A percentile compares a stretch with the other conserved stretches of the same genome.
Evolutionary conservation across 306 rosid genomes (phyloP).

Genomic region (Vigna hirtella): DNA sequence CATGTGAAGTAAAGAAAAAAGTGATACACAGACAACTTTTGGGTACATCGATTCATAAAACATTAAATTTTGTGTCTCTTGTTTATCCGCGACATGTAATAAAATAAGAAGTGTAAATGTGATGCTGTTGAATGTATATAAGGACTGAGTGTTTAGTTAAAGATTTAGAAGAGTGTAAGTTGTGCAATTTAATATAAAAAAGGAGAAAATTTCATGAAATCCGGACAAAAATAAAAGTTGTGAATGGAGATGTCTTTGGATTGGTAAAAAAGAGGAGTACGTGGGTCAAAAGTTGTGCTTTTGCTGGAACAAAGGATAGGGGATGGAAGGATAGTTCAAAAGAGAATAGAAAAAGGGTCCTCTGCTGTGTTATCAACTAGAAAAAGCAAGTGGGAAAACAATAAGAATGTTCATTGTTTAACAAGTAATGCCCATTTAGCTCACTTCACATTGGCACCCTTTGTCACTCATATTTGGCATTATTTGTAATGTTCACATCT

Average conservation of each 20-base stretch:
- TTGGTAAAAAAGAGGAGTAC: slow-evolving; percentile 28
- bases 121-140: background rate
- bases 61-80: no score
- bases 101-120: background rate
- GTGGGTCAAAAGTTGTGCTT: slow-evolving; percentile 56
- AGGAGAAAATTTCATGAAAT: slow-evolving; percentile 16
- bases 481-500: slow-evolving; percentile 31
- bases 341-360: slow-evolving; percentile 40
- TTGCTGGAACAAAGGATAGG: slow-evolving; percentile 48
- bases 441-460: slow-evolving; percentile 27
- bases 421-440: slow-evolving; percentile 4
- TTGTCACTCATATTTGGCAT: slow-evolving; percentile 36
- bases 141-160: background rate
- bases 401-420: slow-evolving; percentile 48
- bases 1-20: background rate
- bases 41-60: no score
- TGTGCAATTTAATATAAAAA: background rate
- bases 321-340: slow-evolving; percentile 45
- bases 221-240: background rate
- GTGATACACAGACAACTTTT: no score
- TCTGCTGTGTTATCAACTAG: slow-evolving; percentile 32
- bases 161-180: no score
- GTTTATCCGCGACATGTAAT: background rate
- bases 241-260: slow-evolving; percentile 40
- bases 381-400: slow-evolving; percentile 63